A percentile compares a stretch with the other conserved stretches of the same genome.
phyloP scores from a whole-genome alignment of 2,329 filamentous ascomycete species.

The Aspergillus sp. region DNA sequence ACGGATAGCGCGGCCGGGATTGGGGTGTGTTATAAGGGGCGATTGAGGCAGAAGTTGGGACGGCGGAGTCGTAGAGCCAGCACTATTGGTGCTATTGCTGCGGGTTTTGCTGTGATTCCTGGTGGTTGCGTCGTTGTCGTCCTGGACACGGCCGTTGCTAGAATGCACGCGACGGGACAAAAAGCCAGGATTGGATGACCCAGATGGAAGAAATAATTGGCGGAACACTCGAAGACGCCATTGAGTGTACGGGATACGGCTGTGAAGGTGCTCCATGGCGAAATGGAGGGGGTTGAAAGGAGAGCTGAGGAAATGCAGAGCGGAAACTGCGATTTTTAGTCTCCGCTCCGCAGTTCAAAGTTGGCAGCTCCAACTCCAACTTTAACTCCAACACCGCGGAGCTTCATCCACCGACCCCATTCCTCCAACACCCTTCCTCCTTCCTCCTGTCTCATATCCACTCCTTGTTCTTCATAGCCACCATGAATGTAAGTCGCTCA shows the following conservation, averaged over 20 bases:
- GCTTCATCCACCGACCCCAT: not conserved
- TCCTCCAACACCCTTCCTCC: conserved; percentile 2
- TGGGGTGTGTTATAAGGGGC: conserved; percentile 29
- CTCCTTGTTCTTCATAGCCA: not conserved
- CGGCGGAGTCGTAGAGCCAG: conserved; percentile 13
- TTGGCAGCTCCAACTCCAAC: not conserved
- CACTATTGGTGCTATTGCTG: not conserved
- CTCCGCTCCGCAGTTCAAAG: conserved; percentile 2
- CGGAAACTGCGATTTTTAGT: conserved; percentile 3
- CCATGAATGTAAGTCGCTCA: conserved; percentile 25
- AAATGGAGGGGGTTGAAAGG: not conserved
- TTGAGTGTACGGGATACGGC: conserved; percentile 29
- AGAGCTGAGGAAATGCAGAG: conserved; percentile 8
- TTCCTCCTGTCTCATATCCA: not conserved
- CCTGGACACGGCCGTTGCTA: not conserved
- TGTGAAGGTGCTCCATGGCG: conserved; percentile 28
- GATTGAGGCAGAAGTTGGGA: conserved; percentile 39
- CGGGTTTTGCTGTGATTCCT: not conserved
- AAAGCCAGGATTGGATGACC: conserved; percentile 6
- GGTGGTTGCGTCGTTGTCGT: not conserved
- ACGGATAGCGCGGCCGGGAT: conserved; percentile 17
- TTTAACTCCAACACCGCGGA: conserved; percentile 2
- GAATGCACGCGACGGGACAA: conserved; percentile 2
- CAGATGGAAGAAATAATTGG: conserved; percentile 17
- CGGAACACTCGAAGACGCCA: conserved; percentile 32